Evolutionary conservation across 116 monocot species (phyloP), one percentile per base, ranked within the genome.

Genomic region (Dioscorea cayenensis): DNA sequence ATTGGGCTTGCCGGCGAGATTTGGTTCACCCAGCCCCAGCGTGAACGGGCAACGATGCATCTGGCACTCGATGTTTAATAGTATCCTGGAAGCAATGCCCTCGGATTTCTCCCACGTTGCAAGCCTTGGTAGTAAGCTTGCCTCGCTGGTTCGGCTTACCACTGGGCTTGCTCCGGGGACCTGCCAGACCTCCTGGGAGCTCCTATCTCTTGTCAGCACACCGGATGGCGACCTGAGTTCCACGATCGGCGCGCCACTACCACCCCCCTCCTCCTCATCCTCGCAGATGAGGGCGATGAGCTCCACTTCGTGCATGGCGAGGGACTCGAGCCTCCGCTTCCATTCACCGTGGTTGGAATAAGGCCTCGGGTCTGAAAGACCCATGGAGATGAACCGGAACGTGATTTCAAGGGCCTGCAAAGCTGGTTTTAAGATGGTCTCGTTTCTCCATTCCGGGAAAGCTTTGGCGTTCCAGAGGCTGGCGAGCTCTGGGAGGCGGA

Each of bases 391-490:
- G 75, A 87, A 70, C 5, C 94, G 84, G 80, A 94, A 94, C 49
- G 94, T 94, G 85, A 94, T 90, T 82, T 94, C 94, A 4, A 94
- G 78, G 14, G 72, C 94, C 52, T 94, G 94, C 27, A 94, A 76
- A 14, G 84, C 67, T 4, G 94, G 90, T 63, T 88, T 94, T 8
- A 90, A 28, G 29, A 90, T 9, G 38, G 85, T 25, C 65, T 94
- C 94, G 77, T 67, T 73, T 2, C 20, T 76, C 94, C 94, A 94
- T 0, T 69, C 75, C 3, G 94, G 87, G 68, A 85, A 94, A 65
- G 83, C 68, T 14, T 66, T 68, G 13, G 75, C 20, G 23, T 58
- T 74, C 88, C 81, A 94, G 49, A 85, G 66, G 60, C 59, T 73
- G 11, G 60, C 22, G 16, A 90, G 87, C 49, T 87, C 85, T 1